A percentile compares a stretch with the other conserved stretches of the same genome.
These are phyloP conservation scores for Talaromyces wortmannii DNA, from an alignment of 495 filamentous ascomycete genomes.

Conservation along the genomic window DNA sequence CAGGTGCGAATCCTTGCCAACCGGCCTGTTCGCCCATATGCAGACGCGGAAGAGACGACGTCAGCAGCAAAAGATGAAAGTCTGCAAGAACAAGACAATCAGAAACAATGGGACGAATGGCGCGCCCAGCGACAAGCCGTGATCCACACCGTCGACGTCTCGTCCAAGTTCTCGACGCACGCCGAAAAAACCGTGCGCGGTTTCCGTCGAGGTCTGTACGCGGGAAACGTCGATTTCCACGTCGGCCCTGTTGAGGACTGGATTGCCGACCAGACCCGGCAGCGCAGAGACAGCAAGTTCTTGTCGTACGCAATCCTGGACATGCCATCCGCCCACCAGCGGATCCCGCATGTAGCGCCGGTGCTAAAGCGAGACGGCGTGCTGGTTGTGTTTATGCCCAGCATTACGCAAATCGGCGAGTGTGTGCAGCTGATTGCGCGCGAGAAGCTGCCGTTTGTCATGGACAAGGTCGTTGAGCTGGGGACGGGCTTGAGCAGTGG, in stretches of 20 bases:
- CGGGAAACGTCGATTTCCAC: conserved; percentile 61
- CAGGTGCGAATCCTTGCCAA: conserved; percentile 29
- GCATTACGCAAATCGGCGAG: conserved; percentile 65
- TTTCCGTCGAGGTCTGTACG: conserved; percentile 66
- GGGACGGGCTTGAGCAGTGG: conserved; percentile 48
- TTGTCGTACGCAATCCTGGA: conserved; percentile 64
- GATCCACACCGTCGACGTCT: conserved; percentile 64
- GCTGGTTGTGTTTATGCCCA: conserved; percentile 65
- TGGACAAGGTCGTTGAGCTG: conserved; percentile 61
- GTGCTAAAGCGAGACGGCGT: conserved; percentile 55
- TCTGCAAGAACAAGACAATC: conserved; percentile 1
- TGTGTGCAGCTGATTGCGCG: conserved; percentile 47
- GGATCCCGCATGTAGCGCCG: conserved; percentile 49
- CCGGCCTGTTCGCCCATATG: conserved; percentile 14
- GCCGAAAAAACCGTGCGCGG: conserved; percentile 53
- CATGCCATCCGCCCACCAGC: conserved; percentile 52
- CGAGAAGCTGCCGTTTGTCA: conserved; percentile 43
- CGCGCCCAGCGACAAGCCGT: conserved; percentile 52
- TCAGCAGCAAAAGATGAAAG: neutral
- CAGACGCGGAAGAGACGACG: conserved; percentile 10
- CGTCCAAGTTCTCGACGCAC: conserved; percentile 46
- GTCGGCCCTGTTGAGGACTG: conserved; percentile 57
- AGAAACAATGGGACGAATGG: conserved; percentile 35
- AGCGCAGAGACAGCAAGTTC: conserved; percentile 36
- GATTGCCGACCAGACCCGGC: conserved; percentile 42